phyloP scores from a whole-genome alignment of 2,329 filamentous ascomycete genomes.

The Fusarium acutatum region DNA sequence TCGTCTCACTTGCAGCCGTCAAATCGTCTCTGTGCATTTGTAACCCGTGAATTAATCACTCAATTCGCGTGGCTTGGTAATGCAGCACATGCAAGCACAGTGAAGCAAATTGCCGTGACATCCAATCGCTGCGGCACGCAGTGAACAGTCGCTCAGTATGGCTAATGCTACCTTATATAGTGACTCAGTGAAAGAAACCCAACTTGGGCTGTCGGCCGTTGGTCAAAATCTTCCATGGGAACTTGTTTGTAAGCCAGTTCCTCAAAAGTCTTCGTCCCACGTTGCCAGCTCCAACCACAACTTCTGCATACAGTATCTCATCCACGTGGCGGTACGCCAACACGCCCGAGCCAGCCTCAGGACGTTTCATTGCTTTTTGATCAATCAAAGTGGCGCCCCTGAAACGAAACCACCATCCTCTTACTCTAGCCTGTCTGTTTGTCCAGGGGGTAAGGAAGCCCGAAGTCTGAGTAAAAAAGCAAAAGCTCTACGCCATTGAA shows the following conservation, averaged over 20 bases:
- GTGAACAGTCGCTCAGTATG: not conserved
- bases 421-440: conserved; percentile 7
- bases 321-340: conserved; percentile 38
- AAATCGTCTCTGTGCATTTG: conserved; percentile 3
- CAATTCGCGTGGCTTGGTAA: conserved; percentile 25
- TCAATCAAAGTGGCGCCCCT: conserved; percentile 18
- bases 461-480: conserved; percentile 33
- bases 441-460: conserved; percentile 7
- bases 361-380: conserved; percentile 26
- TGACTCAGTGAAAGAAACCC: not conserved
- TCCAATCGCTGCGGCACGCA: conserved; percentile 4
- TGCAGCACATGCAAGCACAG: conserved; percentile 21
- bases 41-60: conserved; percentile 14
- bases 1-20: conserved; percentile 28
- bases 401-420: conserved; percentile 13
- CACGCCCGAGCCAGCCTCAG: conserved; percentile 16
- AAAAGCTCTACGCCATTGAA: conserved; percentile 35
- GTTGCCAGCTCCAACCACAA: conserved; percentile 3
- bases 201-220: not conserved
- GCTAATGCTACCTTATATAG: not conserved
- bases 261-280: conserved; percentile 12
- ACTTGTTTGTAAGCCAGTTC: conserved; percentile 8
- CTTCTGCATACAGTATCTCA: conserved; percentile 13
- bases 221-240: not conserved
- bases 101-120: conserved; percentile 23